Evolutionary conservation across 352 stramenopile genomes (phyloP).

Genomic region (Globisporangium megalacanthum): DNA sequence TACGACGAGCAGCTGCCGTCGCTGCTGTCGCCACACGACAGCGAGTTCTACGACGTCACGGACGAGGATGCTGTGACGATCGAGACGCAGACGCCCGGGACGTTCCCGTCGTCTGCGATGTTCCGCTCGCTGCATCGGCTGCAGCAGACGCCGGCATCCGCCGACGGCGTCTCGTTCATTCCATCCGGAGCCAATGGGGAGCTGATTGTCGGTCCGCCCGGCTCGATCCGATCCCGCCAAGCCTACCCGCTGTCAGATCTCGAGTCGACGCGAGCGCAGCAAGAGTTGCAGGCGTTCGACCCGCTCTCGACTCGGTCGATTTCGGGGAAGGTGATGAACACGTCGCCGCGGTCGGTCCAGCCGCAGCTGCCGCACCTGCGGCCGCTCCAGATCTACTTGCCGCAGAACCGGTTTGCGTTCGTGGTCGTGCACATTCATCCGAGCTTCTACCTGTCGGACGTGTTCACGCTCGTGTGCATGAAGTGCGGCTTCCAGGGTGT

Average conservation of each 20-base stretch:
- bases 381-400: conserved; percentile 75
- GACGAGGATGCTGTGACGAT: conserved; percentile 35
- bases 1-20: conserved; percentile 17
- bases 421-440: conserved; percentile 65
- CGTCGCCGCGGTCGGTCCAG: conserved; percentile 43
- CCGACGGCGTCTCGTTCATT: conserved; percentile 15
- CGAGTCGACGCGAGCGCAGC: conserved; percentile 45
- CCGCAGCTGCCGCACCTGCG: conserved; percentile 30
- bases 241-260: conserved; percentile 36
- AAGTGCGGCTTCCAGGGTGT: conserved; percentile 73
- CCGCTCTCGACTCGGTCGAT: conserved; percentile 58
- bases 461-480: conserved; percentile 74
- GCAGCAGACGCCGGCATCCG: conserved; percentile 55
- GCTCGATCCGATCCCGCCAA: conserved; percentile 45
- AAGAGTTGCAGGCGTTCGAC: conserved; percentile 57
- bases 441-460: conserved; percentile 48
- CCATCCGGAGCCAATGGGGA: conserved; percentile 2
- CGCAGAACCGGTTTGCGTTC: conserved; percentile 81
- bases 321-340: conserved; percentile 19
- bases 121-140: conserved; percentile 63
- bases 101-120: conserved; percentile 43
- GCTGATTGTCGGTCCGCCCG: conserved; percentile 18
- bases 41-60: conserved; percentile 34
- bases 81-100: conserved; percentile 26
- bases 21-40: conserved; percentile 24